Conservation (phyloP, 1,284 basidiomycete genomes). For the Marasmius oreades region DNA sequence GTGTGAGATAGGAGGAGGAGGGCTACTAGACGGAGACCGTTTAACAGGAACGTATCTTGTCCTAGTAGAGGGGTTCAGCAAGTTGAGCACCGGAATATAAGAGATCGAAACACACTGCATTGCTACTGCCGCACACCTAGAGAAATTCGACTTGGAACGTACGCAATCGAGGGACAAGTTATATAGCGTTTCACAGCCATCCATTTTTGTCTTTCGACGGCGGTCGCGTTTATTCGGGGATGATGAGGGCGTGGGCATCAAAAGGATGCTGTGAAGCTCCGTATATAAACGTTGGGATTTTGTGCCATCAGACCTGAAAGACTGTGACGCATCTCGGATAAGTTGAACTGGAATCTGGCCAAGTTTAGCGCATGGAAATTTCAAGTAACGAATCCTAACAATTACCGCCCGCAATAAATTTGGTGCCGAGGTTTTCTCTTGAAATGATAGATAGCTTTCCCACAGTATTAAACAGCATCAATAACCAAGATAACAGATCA, state of each 20-base stretch:
- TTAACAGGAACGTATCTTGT: neutral
- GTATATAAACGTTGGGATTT: conserved; percentile 1
- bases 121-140: conserved; percentile 4
- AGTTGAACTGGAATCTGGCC: neutral
- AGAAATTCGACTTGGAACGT: neutral
- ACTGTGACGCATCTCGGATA: neutral
- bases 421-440: neutral
- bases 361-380: neutral
- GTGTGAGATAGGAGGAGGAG: neutral
- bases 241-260: conserved; percentile 1
- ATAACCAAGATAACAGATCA: neutral
- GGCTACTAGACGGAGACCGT: neutral
- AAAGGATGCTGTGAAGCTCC: conserved; percentile 1
- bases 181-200: conserved; percentile 9
- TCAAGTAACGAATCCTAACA: neutral
- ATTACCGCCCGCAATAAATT: neutral
- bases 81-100: neutral
- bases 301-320: neutral
- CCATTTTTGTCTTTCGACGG: conserved; percentile 1
- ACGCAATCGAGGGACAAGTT: neutral
- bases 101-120: conserved; percentile 5
- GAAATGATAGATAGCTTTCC: neutral
- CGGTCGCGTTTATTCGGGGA: conserved; percentile 1
- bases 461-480: neutral
- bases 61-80: neutral